These are phyloP conservation scores for Aspergillus sp. DNA, from an alignment of 2,329 filamentous ascomycete genomes.

Conservation along the genomic window DNA sequence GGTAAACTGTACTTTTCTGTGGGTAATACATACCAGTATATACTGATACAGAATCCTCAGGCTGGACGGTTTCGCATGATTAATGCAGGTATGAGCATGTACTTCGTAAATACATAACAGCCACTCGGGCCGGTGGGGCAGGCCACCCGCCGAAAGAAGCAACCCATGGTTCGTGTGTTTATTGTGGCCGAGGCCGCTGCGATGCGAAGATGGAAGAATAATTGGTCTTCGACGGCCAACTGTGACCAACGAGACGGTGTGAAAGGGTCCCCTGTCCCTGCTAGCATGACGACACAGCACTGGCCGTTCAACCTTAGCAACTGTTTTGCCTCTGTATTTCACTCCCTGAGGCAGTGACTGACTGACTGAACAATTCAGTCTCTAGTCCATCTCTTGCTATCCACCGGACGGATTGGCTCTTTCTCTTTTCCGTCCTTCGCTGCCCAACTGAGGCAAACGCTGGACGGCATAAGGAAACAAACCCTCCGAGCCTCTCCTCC, in stretches of 20 bases:
- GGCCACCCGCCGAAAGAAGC: not conserved
- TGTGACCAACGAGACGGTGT: not conserved
- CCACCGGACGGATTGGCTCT: not conserved
- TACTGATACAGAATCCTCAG: no score
- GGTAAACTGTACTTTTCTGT: no score
- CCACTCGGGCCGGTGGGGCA: conserved; percentile 8
- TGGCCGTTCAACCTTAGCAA: not conserved
- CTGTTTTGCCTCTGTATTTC: no score
- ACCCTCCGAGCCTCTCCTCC: conserved; percentile 12
- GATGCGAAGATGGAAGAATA: not conserved
- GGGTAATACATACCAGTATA: no score
- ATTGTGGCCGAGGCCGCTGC: conserved; percentile 8
- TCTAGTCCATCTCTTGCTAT: no score
- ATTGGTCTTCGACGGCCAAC: not conserved
- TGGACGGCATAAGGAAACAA: not conserved
- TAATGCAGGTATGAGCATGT: no score
- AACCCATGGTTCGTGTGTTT: conserved; percentile 23
- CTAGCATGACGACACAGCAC: conserved; percentile 15
- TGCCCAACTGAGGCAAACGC: conserved; percentile 8
- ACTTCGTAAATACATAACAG: not conserved
- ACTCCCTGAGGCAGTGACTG: no score
- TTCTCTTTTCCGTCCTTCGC: conserved; percentile 8
- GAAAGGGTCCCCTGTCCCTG: conserved; percentile 2
- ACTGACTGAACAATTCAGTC: no score
- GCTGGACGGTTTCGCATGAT: no score